Conservation (phyloP, 371 early-diverging fungal species). For the Mucor plumbeus region DNA sequence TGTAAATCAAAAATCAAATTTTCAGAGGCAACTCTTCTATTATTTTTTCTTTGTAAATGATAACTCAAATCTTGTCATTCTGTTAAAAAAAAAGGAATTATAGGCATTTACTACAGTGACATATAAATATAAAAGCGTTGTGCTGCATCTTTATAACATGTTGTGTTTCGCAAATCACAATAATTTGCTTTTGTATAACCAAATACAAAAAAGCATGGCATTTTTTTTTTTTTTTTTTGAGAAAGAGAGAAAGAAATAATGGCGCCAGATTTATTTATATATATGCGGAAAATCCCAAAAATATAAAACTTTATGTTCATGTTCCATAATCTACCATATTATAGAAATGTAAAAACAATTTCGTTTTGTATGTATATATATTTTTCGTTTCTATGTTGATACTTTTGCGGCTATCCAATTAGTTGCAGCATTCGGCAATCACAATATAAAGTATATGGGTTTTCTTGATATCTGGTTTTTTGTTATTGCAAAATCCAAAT, state of each 20-base stretch:
- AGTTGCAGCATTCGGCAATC: neutral
- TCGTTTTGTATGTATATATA: neutral
- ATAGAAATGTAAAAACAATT: neutral
- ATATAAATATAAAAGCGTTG: neutral
- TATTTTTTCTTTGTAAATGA: constrained; percentile 4
- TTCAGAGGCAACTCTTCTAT: neutral
- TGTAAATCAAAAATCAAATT: neutral
- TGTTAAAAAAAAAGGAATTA: neutral
- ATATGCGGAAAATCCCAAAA: neutral
- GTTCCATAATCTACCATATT: neutral
- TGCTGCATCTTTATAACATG: neutral
- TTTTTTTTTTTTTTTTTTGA: neutral
- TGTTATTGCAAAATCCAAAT: constrained; percentile 1
- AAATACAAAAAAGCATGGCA: neutral
- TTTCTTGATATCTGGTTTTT: neutral
- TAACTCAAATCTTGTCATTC: neutral
- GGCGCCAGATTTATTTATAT: neutral
- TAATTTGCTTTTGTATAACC: neutral
- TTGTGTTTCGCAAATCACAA: constrained; percentile 3
- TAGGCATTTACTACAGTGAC: neutral
- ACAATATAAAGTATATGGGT: neutral
- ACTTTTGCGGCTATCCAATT: no score
- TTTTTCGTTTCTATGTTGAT: no score
- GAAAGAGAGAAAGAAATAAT: no score
- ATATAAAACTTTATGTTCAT: neutral